Percentiles rank a stretch among this genome's conserved stretches.
phyloP scores from a whole-genome alignment of 495 filamentous ascomycete species.

The Chaetomium cochliodes region DNA sequence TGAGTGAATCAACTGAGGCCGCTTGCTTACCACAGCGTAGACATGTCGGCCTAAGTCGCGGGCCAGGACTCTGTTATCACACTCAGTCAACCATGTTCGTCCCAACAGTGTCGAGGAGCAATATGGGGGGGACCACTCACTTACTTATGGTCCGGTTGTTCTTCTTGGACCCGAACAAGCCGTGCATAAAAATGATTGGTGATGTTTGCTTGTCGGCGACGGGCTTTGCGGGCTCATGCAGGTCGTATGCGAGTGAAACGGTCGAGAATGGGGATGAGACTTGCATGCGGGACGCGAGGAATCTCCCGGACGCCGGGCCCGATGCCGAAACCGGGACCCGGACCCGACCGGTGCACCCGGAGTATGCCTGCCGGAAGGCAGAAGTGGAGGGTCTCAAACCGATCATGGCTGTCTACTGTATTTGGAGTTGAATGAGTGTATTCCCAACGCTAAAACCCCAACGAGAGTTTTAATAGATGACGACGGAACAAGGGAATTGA shows the following conservation, averaged over 20 bases:
- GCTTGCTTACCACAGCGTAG: conserved; percentile 70
- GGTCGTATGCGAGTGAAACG: conserved; percentile 58
- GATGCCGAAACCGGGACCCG: conserved; percentile 9
- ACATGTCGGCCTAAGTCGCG: conserved; percentile 76
- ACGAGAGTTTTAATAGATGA: not conserved
- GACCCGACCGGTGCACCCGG: conserved; percentile 3
- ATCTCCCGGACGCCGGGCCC: not conserved
- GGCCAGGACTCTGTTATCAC: conserved; percentile 62
- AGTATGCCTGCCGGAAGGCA: conserved; percentile 2
- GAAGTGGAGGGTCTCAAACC: not conserved
- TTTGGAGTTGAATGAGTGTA: conserved; percentile 3
- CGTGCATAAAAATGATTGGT: conserved; percentile 88
- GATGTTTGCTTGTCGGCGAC: conserved; percentile 44
- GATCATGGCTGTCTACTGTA: conserved; percentile 3
- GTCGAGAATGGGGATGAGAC: conserved; percentile 20
- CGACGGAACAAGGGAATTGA: not conserved
- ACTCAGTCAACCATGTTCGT: not conserved
- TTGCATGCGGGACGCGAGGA: conserved; percentile 7
- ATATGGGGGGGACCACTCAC: conserved; percentile 56
- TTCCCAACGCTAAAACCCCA: conserved; percentile 8
- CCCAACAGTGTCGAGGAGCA: no score
- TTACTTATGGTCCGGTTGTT: conserved; percentile 96
- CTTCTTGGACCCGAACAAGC: conserved; percentile 92
- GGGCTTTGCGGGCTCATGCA: conserved; percentile 53
- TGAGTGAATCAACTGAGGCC: not conserved